Base-by-base conservation (phyloP, 768 basidiomycete species). In the Gymnopilus dilepis region DNA sequence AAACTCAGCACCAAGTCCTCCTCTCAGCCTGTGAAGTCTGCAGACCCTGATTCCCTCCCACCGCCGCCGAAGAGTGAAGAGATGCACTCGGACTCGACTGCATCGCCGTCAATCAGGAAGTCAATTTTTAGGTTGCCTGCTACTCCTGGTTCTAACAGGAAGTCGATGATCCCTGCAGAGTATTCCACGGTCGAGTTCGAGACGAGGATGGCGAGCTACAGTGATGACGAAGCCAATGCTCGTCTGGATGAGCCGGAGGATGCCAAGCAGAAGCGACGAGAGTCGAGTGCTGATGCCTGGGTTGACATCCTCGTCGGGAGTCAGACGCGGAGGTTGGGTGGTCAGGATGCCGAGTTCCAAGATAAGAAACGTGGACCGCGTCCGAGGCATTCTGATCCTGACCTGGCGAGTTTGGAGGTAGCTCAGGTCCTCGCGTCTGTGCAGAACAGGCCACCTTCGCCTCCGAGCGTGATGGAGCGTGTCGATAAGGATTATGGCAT, bases 131-230 rank as follows among this genome's bases (percentile, higher is more conserved):
- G 87, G 40, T 74, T 90, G 54, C 80, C 83, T 60, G 80, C 84
- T 62, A 87, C 83, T 70, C 84, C 88, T 41, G 80, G 80, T 58
- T 74, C 74, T 58, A 73, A 69, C 54, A 73, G 78, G 62, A 80
- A 82, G 66, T 82, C 84, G 38, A 77, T 86, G 68, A 72, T 79
- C 13, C 90, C 91, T 31, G 84, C 91, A n/a, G 89, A 92, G 73
- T 91, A 91, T 72, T 88, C 91, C 56, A 85, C 83, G 34, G 85
- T 94, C 51, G 92, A 94, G 56, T 95, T 95, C 76, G 88, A 92
- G 77, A 92, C 91, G 31, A 82, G 92, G 61, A 77, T 92, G 69
- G 86, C 90, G 41, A 88, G 86, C 68, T 87, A 82, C 67, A 82
- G 81, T 61, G 83, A 82, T 60, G 79, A 80, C 33, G 81, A 84